These are phyloP conservation scores for Auxenochlorella protothecoides DNA, from an alignment of 139 green algal genomes.

Conservation along the genomic window DNA sequence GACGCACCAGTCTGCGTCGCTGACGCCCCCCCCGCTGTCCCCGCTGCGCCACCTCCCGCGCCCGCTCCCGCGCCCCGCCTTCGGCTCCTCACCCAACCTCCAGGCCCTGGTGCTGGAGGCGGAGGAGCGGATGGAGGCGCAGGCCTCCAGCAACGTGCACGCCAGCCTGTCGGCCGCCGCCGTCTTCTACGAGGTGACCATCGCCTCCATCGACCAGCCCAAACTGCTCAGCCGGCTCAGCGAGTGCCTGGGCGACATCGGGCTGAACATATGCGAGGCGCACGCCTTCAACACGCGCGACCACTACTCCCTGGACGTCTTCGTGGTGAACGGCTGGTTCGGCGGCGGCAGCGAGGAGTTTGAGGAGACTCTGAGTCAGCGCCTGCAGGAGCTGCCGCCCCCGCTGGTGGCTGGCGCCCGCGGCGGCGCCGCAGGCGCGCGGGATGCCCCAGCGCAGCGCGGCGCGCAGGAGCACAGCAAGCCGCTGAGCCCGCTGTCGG, in stretches of 20 bases:
- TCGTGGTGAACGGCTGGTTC: constrained; percentile 84
- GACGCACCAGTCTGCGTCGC: too few relatives aligned
- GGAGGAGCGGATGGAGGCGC: constrained; percentile 32
- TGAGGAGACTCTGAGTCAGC: constrained; percentile 64
- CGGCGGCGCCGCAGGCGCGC: constrained; percentile 3
- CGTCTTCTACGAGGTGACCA: constrained; percentile 84
- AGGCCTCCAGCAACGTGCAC: constrained; percentile 3
- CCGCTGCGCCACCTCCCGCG: neutral
- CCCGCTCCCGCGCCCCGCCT: constrained; percentile 57
- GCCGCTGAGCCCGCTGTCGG: constrained; percentile 4
- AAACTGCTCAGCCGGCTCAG: constrained; percentile 83
- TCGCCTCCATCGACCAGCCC: constrained; percentile 80
- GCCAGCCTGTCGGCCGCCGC: constrained; percentile 12
- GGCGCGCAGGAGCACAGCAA: neutral
- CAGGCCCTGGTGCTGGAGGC: constrained; percentile 65
- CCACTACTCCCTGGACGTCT: constrained; percentile 89
- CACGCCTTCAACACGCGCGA: constrained; percentile 97
- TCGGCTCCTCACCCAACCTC: constrained; percentile 76
- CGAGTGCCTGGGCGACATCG: constrained; percentile 77
- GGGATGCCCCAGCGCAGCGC: constrained; percentile 3
- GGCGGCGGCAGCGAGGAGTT: constrained; percentile 37
- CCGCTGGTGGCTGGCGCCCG: constrained; percentile 24
- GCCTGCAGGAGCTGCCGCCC: constrained; percentile 64
- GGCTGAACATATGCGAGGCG: constrained; percentile 95
- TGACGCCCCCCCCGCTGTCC: too few relatives aligned